Percentiles rank a stretch among this genome's conserved stretches.
Evolutionary conservation across 108 stramenopile genomes (phyloP).

Genomic region (Pseudonitzschia delicatissima): DNA sequence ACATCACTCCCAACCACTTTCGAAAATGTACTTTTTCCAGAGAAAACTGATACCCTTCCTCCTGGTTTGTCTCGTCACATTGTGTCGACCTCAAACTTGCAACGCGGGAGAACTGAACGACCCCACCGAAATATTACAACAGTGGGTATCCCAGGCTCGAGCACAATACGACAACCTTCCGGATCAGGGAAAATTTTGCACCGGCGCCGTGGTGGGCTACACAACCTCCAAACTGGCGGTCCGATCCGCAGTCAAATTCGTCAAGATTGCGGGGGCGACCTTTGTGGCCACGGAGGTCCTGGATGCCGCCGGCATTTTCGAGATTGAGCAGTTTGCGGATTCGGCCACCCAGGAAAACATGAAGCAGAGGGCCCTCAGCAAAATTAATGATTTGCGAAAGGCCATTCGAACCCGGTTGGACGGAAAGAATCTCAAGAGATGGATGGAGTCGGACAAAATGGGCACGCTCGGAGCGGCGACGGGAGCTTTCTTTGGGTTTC

Average conservation of each 20-base stretch:
- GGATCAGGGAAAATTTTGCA: slow-evolving; percentile 44
- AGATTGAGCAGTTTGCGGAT: slow-evolving; percentile 11
- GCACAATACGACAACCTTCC: slow-evolving; percentile 42
- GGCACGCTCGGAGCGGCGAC: slow-evolving; percentile 41
- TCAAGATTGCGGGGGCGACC: slow-evolving; percentile 54
- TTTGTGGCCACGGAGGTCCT: slow-evolving; percentile 56
- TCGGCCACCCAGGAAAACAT: slow-evolving; percentile 20
- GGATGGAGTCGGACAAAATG: slow-evolving; percentile 40
- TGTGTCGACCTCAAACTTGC: not conserved
- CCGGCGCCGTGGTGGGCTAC: slow-evolving; percentile 47
- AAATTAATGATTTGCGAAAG: slow-evolving; percentile 28
- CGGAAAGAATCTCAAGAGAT: slow-evolving; percentile 27
- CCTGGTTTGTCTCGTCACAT: not conserved
- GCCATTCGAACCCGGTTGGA: slow-evolving; percentile 29
- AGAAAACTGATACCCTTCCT: not conserved
- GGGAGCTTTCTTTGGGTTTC: slow-evolving; percentile 50
- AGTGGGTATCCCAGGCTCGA: slow-evolving; percentile 2
- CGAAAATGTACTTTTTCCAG: slow-evolving; percentile 1
- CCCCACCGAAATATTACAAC: not conserved
- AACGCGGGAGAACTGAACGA: not conserved
- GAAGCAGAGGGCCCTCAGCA: slow-evolving; percentile 26
- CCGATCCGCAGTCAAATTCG: slow-evolving; percentile 33
- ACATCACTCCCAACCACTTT: not conserved
- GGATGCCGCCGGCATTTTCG: slow-evolving; percentile 44
- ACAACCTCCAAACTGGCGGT: slow-evolving; percentile 37